Evolutionary conservation across 129 eudicot genomes (phyloP), one percentile per base, ranked within the genome.

Genomic region (Oenanthe sinensis): DNA sequence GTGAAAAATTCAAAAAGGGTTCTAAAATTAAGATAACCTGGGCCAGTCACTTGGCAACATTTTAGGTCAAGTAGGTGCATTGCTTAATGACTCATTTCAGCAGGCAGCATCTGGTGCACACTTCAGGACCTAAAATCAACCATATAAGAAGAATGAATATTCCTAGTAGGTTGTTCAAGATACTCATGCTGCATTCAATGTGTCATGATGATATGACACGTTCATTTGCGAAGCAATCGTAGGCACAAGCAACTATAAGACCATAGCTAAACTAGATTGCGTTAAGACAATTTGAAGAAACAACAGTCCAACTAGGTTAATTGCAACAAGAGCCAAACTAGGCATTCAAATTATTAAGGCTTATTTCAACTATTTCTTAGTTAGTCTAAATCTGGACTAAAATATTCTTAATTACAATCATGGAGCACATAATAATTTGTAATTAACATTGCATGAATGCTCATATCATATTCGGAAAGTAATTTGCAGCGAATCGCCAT

Each of bases 151-250:
- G 79, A 79, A 62, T 68, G 77, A 80, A 80, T 33, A 87, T 87
- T 86, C 86, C 82, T 79, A 75, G 74, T 74, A 74, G 84, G 86
- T 85, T 86, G 60, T 78, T 85, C 88, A 87, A 71, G 74, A 80
- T 76, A 86, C 78, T 71, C 82, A 73, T 63, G 48, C 70, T 75
- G 40, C 70, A 82, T 71, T 78, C 73, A 47, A 75, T 33, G 22
- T 65, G 19, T 30, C 71, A 33, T 67, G 8, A 67, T 67, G 39
- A 67, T 67, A 60, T 60, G 68, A 33, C 68, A 60, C 68, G 2
- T n/a, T 60, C 37, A 14, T 67, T 67, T 67, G 43, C 43, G 15
- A 67, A 67, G 72, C 20, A 30, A 30, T 39, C 12, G 10, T 36
- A 67, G 20, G 42, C 72, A 30, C 43, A 30, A 30, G 20, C 3